Evolutionary conservation across 441 rosid species (phyloP), one percentile per base, ranked within the genome.

Genomic region (Aleurites moluccanus): DNA sequence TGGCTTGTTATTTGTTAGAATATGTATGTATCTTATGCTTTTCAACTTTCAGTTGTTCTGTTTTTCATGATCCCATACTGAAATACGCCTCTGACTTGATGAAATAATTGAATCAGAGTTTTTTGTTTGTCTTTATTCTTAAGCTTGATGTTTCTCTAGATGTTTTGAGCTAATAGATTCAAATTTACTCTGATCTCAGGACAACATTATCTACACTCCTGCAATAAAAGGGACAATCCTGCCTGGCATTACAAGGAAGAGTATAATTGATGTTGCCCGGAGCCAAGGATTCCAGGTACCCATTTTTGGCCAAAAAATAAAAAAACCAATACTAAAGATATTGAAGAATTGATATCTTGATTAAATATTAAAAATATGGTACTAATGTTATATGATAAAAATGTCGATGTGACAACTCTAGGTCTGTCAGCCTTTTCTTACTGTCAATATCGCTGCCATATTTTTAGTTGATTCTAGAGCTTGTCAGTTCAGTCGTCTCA

Each of bases 231-330:
- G 98, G 70, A 92, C 98, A 5, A 95, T 92, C 77, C 85, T 92
- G 68, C 98, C 94, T 1, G 99, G 98, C 69, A 92, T 95, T 82
- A 95, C 96, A 0, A 79, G 97, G 73, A 95, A 88, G 84, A 93
- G 96, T 78, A 86, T 92, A 70, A 91, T 94, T 69, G 97, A 94
- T 74, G 96, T 94, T 80, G 97, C 97, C 82, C 87, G 81, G 69
- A 88, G 83, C 72, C 86, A 87, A 89, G 98, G 97, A 66, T 83
- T 85, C 77, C 84, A 89, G 94, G 99, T 94, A 84, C 69, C 27
- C 18, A 6, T 35, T 45, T 44, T 69, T 50, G 5, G 64, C 30
- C 45, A 2, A 2, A 33, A 33, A 35, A 35, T n/a, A n/a, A 66
- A 11, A 61, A 21, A 35, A 3, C 30, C 21, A 10, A 50, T 11